Conservation (phyloP, 176 grass and related monocot species). For the Panicum miliaceum region DNA sequence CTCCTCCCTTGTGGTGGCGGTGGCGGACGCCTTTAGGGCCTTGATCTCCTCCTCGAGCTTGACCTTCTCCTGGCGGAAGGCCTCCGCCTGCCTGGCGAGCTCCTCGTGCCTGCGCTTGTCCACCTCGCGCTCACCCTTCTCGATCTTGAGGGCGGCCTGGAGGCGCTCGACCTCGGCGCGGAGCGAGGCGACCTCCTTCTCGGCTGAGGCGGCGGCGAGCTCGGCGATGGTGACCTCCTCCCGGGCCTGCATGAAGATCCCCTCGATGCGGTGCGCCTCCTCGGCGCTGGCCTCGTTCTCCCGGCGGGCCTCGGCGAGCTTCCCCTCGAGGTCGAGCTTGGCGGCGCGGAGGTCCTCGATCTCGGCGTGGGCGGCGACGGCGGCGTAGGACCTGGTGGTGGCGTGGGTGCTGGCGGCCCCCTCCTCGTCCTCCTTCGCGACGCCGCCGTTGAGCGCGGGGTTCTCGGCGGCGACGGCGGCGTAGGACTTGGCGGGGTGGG, state of each 20-base stretch:
- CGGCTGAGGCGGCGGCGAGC: slow-evolving; percentile 22
- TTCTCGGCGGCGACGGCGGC: slow-evolving; percentile 1
- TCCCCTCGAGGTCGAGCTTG: slow-evolving; percentile 51
- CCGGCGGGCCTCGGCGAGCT: slow-evolving; percentile 39
- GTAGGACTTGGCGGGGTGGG: slow-evolving; percentile 18
- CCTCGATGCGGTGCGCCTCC: slow-evolving; percentile 48
- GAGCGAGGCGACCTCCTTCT: slow-evolving; percentile 35
- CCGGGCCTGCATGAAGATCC: slow-evolving; percentile 34
- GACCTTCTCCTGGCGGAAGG: slow-evolving; percentile 43
- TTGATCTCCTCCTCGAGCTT: slow-evolving; percentile 52
- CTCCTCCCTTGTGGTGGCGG: slow-evolving; percentile 20
- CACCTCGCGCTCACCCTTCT: slow-evolving; percentile 28
- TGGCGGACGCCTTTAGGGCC: slow-evolving; percentile 35
- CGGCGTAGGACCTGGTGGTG: slow-evolving; percentile 45
- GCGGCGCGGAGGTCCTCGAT: slow-evolving; percentile 51
- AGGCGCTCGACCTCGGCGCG: slow-evolving; percentile 40
- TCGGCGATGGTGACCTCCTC: slow-evolving; percentile 44
- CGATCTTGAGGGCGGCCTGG: slow-evolving; percentile 21
- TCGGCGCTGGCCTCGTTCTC: slow-evolving; percentile 39
- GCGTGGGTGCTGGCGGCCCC: background rate
- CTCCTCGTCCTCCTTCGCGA: slow-evolving; percentile 11
- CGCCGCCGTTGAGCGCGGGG: slow-evolving; percentile 18
- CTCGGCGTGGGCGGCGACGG: slow-evolving; percentile 54
- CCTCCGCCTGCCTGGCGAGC: slow-evolving; percentile 21
- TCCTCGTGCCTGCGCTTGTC: slow-evolving; percentile 6